Evolutionary conservation across 805 yeast genomes (phyloP), one percentile per base, ranked within the genome.

Genomic region (Metschnikowia corniflorae): DNA sequence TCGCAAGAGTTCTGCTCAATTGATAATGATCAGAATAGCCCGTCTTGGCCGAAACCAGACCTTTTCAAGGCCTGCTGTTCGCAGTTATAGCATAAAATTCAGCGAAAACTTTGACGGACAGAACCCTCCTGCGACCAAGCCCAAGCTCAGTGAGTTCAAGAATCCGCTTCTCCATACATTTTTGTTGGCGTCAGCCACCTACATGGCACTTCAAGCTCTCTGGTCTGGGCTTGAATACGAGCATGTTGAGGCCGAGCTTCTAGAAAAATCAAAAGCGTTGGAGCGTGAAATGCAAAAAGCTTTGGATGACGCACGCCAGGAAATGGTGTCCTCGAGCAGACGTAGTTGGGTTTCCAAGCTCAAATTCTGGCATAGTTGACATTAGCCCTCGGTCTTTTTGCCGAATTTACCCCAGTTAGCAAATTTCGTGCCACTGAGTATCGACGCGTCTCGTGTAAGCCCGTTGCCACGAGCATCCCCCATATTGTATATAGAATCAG

Each of bases 161-260:
- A 51, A 50, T 38, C 69, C 73, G 4, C 46, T 66, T 21, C 51
- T 62, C 27, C 65, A 68, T 47, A 53, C 63, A 2, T 65, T 68
- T 34, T 54, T 68, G 18, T 42, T 68, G 20, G 70, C 72, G 5
- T 61, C 68, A 1, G 52, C 68, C 2, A 55, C 68, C 2, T 68
- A 61, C 46, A 53, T 68, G 48, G 47, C 54, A 7, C 46, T 65
- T 24, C 66, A 68, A 40, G 49, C 63, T 1, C 30, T 58, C 7
- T 64, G 68, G 63, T 47, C 51, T 16, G 42, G 50, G 7, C 43
- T 62, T 17, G 69, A 65, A 46, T 56, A 58, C 35, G 53, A 53
- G 14, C 47, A 47, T 9, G 46, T 43, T 26, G 47, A 47, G 26
- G 36, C 35, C 7, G 38, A 44, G 16, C 39, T 49, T 13, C 19